Conservation (phyloP, 2,329 filamentous ascomycete species). For the Aureobasidium pullulans region DNA sequence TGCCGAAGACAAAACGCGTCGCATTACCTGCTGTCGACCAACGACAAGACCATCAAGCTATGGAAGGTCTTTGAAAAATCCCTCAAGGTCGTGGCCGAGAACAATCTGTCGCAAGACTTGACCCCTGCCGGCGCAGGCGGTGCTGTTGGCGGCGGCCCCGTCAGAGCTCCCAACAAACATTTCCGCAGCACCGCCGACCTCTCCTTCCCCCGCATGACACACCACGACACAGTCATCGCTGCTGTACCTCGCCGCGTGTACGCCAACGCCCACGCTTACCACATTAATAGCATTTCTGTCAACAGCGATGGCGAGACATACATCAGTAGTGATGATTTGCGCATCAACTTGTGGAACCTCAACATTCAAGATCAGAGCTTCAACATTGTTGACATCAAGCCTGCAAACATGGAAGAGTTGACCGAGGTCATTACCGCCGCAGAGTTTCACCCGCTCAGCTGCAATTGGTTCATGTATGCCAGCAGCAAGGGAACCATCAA, state of each 20-base stretch:
- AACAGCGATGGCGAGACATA: slow-evolving; percentile 99
- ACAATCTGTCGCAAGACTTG: slow-evolving; percentile 91
- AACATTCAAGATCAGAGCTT: slow-evolving; percentile 99
- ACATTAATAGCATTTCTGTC: slow-evolving; percentile 99
- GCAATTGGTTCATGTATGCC: slow-evolving; percentile 99
- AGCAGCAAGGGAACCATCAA: slow-evolving; percentile 99
- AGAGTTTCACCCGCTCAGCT: slow-evolving; percentile 93
- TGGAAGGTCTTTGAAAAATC: slow-evolving; percentile 99
- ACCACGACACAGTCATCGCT: slow-evolving; percentile 96
- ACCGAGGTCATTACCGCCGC: slow-evolving; percentile 98
- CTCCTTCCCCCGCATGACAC: slow-evolving; percentile 90
- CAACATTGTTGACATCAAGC: slow-evolving; percentile 99
- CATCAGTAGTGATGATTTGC: slow-evolving; percentile 94
- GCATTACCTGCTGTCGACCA: slow-evolving; percentile 95
- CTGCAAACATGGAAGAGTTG: slow-evolving; percentile 98
- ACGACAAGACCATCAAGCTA: slow-evolving; percentile 99
- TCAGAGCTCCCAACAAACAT: slow-evolving; percentile 63
- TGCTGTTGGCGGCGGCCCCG: slow-evolving; percentile 68
- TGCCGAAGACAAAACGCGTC: slow-evolving; percentile 96
- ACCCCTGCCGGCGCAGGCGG: slow-evolving; percentile 60
- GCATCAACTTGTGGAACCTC: slow-evolving; percentile 97
- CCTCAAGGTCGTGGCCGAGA: slow-evolving; percentile 96
- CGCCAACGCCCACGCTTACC: slow-evolving; percentile 96
- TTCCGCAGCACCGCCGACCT: slow-evolving; percentile 78
- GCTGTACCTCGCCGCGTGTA: slow-evolving; percentile 94